phyloP scores from a whole-genome alignment of 2,329 filamentous ascomycete genomes.

The Colletotrichum graminicola region DNA sequence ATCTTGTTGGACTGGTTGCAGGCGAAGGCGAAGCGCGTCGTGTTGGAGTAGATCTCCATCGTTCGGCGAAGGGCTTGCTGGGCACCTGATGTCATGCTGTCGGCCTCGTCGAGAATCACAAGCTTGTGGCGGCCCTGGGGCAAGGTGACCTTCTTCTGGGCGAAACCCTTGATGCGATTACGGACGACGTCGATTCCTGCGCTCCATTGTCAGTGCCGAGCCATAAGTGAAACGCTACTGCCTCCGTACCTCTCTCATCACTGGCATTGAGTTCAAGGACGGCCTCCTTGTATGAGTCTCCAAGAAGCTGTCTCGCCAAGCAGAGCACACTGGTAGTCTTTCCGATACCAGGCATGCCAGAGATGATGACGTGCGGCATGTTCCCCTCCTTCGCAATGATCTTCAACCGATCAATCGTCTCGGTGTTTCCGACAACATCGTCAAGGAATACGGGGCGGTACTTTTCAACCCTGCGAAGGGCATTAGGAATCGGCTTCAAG shows the following conservation, averaged over 20 bases:
- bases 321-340: slow-evolving; percentile 98
- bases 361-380: slow-evolving; percentile 99
- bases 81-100: slow-evolving; percentile 97
- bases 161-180: slow-evolving; percentile 97
- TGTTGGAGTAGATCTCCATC: slow-evolving; percentile 99
- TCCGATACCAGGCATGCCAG: slow-evolving; percentile 98
- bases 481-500: slow-evolving; percentile 40
- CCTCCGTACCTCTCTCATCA: slow-evolving; percentile 82
- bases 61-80: slow-evolving; percentile 95
- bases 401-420: slow-evolving; percentile 96
- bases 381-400: slow-evolving; percentile 99
- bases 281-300: slow-evolving; percentile 96
- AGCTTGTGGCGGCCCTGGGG: slow-evolving; percentile 93
- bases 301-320: slow-evolving; percentile 89
- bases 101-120: slow-evolving; percentile 97
- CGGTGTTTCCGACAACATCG: slow-evolving; percentile 97
- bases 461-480: slow-evolving; percentile 87
- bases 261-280: slow-evolving; percentile 96
- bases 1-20: slow-evolving; percentile 99
- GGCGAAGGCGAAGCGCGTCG: slow-evolving; percentile 96
- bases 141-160: slow-evolving; percentile 98
- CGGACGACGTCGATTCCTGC: slow-evolving; percentile 94
- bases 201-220: neutral
- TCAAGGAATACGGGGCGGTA: slow-evolving; percentile 95
- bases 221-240: slow-evolving; percentile 65